Conservation (phyloP, 768 basidiomycete genomes). For the Zangia roseola region DNA sequence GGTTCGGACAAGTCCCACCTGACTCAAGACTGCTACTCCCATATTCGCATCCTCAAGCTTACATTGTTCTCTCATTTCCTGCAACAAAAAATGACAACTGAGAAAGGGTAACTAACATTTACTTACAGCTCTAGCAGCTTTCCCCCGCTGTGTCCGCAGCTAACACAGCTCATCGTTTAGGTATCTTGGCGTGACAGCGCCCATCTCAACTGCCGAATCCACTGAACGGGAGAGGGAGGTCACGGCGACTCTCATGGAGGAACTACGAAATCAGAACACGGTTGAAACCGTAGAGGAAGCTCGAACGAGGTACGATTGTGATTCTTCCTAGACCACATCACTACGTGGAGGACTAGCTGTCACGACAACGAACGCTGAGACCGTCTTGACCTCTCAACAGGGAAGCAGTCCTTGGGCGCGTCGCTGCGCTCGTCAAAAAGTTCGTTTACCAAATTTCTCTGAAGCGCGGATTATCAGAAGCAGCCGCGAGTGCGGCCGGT, state of each 20-base stretch:
- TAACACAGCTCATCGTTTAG: constrained; percentile 37
- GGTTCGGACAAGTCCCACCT: constrained; percentile 13
- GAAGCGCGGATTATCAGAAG: constrained; percentile 79
- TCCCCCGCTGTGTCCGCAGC: neutral
- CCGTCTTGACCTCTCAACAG: constrained; percentile 42
- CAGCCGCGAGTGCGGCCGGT: constrained; percentile 85
- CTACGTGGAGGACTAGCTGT: constrained; percentile 1
- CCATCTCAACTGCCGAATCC: constrained; percentile 76
- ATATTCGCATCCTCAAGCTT: constrained; percentile 12
- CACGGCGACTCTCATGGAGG: constrained; percentile 83
- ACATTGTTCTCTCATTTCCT: constrained; percentile 2
- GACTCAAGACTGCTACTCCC: constrained; percentile 15
- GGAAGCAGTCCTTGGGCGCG: constrained; percentile 88
- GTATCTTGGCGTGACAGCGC: constrained; percentile 80
- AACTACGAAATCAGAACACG: constrained; percentile 79
- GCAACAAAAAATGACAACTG: constrained; percentile 38
- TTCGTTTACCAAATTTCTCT: constrained; percentile 87
- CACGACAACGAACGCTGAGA: constrained; percentile 20
- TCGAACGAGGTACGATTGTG: constrained; percentile 65
- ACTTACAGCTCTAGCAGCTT: constrained; percentile 9
- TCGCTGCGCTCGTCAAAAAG: constrained; percentile 86
- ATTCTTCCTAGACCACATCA: constrained; percentile 6
- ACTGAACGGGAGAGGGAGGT: constrained; percentile 80
- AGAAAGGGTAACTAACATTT: constrained; percentile 37
- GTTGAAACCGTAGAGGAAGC: constrained; percentile 91